A percentile compares a stretch with the other conserved stretches of the same genome.
Conservation (phyloP, 352 stramenopile species). For the Phytophthora boehmeriae region DNA sequence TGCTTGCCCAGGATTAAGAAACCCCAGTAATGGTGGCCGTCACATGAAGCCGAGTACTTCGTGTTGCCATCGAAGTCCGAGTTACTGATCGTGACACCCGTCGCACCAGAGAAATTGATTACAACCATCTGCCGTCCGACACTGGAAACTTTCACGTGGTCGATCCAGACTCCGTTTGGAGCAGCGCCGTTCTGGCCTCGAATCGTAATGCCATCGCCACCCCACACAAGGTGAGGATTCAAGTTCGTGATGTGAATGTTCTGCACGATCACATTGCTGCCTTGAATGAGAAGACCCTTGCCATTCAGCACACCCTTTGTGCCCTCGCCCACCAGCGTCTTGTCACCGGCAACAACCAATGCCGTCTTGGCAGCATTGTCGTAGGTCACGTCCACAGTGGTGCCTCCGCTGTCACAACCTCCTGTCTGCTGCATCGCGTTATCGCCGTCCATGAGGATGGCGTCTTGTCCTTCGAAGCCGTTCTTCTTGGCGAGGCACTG, state of each 20-base stretch:
- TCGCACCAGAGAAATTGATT: conserved; percentile 11
- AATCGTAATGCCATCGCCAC: conserved; percentile 31
- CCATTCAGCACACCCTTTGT: conserved; percentile 34
- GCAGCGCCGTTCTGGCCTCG: conserved; percentile 4
- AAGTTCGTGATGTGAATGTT: conserved; percentile 45
- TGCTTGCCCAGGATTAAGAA: conserved; percentile 29
- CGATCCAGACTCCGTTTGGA: conserved; percentile 33
- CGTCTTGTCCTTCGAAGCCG: conserved; percentile 42
- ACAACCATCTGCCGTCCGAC: conserved; percentile 35
- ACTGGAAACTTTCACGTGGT: conserved; percentile 35
- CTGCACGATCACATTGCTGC: conserved; percentile 41
- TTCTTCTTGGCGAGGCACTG: conserved; percentile 46
- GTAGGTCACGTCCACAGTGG: conserved; percentile 23
- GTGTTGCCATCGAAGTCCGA: conserved; percentile 54
- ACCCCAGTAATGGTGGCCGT: conserved; percentile 56
- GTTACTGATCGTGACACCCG: conserved; percentile 25
- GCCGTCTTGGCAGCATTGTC: conserved; percentile 25
- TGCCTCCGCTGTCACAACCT: conserved; percentile 21
- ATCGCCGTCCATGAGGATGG: conserved; percentile 30
- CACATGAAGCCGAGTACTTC: conserved; percentile 44
- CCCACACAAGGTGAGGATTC: conserved; percentile 35
- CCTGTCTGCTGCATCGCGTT: conserved; percentile 29
- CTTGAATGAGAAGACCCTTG: conserved; percentile 31
- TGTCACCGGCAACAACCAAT: conserved; percentile 24
- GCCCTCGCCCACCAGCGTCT: conserved; percentile 34